A percentile compares a stretch with the other conserved stretches of the same genome.
phyloP scores from a whole-genome alignment of 352 stramenopile species.

The Pythium rhizo-oryzae region DNA sequence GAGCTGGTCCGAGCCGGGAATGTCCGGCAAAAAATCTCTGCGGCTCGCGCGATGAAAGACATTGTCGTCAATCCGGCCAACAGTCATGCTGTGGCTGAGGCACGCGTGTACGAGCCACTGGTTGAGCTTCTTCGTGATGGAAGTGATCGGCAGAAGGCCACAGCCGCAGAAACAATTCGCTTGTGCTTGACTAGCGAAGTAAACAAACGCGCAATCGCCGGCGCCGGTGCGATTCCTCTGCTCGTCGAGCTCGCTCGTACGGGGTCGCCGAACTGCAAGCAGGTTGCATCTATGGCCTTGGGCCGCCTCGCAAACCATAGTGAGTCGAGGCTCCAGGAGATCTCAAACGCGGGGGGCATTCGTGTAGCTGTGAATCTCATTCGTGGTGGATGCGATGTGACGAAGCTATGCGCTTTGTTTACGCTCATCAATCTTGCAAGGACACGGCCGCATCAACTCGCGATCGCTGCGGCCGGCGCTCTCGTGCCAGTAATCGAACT shows the following conservation, averaged over 20 bases:
- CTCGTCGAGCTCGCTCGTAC: neutral
- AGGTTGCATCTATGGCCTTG: neutral
- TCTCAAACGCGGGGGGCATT: neutral
- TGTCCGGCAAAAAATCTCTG: neutral
- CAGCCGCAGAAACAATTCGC: neutral
- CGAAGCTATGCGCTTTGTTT: neutral
- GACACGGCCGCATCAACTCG: neutral
- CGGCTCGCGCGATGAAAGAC: neutral
- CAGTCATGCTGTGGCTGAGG: neutral
- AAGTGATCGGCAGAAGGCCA: neutral
- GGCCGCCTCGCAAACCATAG: neutral
- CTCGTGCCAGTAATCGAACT: neutral
- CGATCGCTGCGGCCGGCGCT: neutral
- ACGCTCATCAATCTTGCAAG: neutral
- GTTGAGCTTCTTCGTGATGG: neutral
- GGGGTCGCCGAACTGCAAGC: neutral
- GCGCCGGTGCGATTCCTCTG: neutral
- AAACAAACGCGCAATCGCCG: neutral
- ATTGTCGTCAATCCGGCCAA: neutral
- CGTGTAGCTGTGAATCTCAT: neutral
- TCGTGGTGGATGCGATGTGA: neutral
- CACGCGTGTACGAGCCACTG: neutral
- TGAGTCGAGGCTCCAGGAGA: neutral
- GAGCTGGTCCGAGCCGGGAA: neutral
- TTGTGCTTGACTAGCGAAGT: neutral